phyloP scores from a whole-genome alignment of 2,329 filamentous ascomycete species.

The Ramichloridium luteum region DNA sequence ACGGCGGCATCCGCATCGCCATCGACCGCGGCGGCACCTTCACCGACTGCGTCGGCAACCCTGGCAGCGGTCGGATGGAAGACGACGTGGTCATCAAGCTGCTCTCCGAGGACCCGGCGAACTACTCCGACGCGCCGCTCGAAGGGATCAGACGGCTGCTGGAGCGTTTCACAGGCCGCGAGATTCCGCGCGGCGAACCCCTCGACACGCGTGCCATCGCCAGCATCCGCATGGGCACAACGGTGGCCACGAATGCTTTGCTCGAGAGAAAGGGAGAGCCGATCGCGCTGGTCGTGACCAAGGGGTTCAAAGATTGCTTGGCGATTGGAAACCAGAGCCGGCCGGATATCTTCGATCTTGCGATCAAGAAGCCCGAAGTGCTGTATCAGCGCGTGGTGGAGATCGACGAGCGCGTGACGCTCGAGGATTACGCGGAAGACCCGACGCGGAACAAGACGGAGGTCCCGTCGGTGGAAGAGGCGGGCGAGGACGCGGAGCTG shows the following conservation, averaged over 20 bases:
- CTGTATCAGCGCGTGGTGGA: slow-evolving; percentile 79
- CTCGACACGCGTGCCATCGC: slow-evolving; percentile 76
- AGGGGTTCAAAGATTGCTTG: slow-evolving; percentile 77
- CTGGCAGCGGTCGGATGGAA: slow-evolving; percentile 52
- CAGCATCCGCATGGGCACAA: slow-evolving; percentile 91
- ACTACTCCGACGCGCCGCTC: slow-evolving; percentile 81
- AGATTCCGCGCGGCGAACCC: slow-evolving; percentile 67
- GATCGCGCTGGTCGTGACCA: slow-evolving; percentile 76
- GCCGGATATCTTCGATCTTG: slow-evolving; percentile 82
- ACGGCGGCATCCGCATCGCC: slow-evolving; percentile 60
- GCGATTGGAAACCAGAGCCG: slow-evolving; percentile 83
- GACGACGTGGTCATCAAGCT: slow-evolving; percentile 78
- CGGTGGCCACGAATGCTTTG: slow-evolving; percentile 83
- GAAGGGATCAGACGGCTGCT: slow-evolving; percentile 84
- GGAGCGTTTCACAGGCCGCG: slow-evolving; percentile 58
- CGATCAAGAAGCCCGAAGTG: slow-evolving; percentile 75
- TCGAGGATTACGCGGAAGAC: slow-evolving; percentile 87
- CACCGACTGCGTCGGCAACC: slow-evolving; percentile 81
- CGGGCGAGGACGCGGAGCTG: slow-evolving; percentile 39
- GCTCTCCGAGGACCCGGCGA: slow-evolving; percentile 76
- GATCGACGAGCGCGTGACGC: slow-evolving; percentile 76
- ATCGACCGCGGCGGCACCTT: slow-evolving; percentile 79
- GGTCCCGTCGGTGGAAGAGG: slow-evolving; percentile 38
- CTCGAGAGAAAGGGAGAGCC: slow-evolving; percentile 82
- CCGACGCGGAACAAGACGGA: slow-evolving; percentile 52